phyloP scores from a whole-genome alignment of 2,329 filamentous ascomycete genomes.

The Hypoxylon sp. region DNA sequence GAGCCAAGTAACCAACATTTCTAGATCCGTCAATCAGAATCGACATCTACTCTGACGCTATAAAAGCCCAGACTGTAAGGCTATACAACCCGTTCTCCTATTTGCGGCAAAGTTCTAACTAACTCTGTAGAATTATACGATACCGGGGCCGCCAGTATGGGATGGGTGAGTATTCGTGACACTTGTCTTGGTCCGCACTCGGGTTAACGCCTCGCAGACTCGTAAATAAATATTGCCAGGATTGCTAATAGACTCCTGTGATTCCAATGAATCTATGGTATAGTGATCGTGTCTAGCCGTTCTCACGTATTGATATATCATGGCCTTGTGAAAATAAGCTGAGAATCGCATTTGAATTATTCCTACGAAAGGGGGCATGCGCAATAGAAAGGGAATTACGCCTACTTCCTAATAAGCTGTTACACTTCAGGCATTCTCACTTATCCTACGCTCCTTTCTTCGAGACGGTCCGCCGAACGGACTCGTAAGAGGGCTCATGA shows the following conservation, averaged over 20 bases:
- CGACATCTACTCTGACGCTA: conserved; percentile 56
- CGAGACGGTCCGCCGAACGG: conserved; percentile 45
- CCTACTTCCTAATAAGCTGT: not conserved
- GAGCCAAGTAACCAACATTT: conserved; percentile 28
- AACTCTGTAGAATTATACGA: conserved; percentile 55
- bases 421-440: conserved; percentile 19
- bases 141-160: conserved; percentile 59
- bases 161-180: conserved; percentile 51
- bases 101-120: conserved; percentile 28
- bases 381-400: not conserved
- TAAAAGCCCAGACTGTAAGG: conserved; percentile 54
- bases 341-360: not conserved
- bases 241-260: conserved; percentile 25
- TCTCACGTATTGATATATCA: not conserved
- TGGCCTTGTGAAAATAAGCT: not conserved
- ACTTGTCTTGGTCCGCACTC: not conserved
- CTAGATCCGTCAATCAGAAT: conserved; percentile 58
- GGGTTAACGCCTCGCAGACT: conserved; percentile 30
- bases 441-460: conserved; percentile 45
- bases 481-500: conserved; percentile 50
- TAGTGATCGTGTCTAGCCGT: not conserved
- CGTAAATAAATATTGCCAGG: conserved; percentile 45
- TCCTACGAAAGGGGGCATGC: not conserved
- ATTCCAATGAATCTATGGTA: not conserved
- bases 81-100: too few species aligned